phyloP scores from a whole-genome alignment of 305 asterid genomes.

The Solanum aculeatissimum region DNA sequence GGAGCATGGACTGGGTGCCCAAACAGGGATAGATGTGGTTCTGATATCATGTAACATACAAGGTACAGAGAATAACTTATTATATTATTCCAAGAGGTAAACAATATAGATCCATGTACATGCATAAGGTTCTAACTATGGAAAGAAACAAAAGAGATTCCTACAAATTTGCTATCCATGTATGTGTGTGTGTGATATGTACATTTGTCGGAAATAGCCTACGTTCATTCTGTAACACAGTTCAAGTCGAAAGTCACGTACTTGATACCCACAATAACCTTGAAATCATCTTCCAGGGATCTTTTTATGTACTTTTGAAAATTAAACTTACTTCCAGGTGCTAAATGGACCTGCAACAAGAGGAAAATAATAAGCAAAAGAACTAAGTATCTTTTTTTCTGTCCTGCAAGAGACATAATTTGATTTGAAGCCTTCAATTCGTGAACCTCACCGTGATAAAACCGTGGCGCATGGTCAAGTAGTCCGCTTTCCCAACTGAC shows the following conservation, averaged over 20 bases:
- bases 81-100: too few species aligned
- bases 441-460: slow-evolving; percentile 67
- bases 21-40: too few species aligned
- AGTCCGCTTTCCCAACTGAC: slow-evolving; percentile 77
- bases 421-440: background rate
- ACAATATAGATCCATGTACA: too few species aligned
- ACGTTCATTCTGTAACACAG: too few species aligned
- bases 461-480: slow-evolving; percentile 83
- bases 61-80: too few species aligned
- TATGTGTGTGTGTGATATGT: too few species aligned
- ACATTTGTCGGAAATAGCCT: too few species aligned
- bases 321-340: slow-evolving; percentile 35
- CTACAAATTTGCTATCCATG: too few species aligned
- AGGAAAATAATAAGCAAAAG: background rate
- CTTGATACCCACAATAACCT: slow-evolving; percentile 12
- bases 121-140: too few species aligned
- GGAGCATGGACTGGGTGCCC: too few species aligned
- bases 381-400: background rate
- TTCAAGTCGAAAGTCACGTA: background rate
- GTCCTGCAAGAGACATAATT: background rate
- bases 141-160: too few species aligned
- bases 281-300: slow-evolving; percentile 14
- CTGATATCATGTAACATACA: too few species aligned
- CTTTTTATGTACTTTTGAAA: slow-evolving; percentile 15
- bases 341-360: slow-evolving; percentile 49